phyloP scores from a whole-genome alignment of 257 asterid genomes.

The Lycium ferocissimum region DNA sequence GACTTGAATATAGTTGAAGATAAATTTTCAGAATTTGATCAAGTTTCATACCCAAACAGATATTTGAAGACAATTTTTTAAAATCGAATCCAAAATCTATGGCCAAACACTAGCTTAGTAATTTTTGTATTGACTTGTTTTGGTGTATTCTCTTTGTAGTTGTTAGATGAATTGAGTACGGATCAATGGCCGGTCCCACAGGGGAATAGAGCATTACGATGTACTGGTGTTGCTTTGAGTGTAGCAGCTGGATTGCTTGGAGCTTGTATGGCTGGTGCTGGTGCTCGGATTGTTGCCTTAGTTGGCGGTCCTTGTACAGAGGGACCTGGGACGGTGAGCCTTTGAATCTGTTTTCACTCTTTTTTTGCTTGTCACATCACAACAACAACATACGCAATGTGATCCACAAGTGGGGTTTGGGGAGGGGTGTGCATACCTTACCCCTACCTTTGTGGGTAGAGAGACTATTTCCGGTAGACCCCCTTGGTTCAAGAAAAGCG shows the following conservation, averaged over 20 bases:
- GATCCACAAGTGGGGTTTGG: no score
- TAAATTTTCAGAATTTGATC: no score
- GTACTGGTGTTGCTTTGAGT: slow-evolving; percentile 94
- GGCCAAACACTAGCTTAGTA: neutral
- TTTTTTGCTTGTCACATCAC: neutral
- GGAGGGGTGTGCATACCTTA: no score
- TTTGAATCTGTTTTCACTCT: slow-evolving; percentile 35
- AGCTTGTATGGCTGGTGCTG: slow-evolving; percentile 81
- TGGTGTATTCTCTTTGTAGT: slow-evolving; percentile 45
- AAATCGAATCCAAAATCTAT: no score
- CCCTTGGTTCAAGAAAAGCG: no score
- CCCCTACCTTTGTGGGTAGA: no score
- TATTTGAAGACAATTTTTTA: no score
- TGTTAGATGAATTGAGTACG: slow-evolving; percentile 88
- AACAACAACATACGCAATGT: no score
- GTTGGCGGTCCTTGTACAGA: slow-evolving; percentile 99
- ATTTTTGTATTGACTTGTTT: slow-evolving; percentile 29
- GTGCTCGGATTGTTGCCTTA: slow-evolving; percentile 84
- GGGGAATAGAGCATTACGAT: slow-evolving; percentile 82
- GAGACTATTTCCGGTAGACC: no score
- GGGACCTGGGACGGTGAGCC: slow-evolving; percentile 97
- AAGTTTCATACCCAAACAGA: no score
- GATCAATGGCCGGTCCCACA: slow-evolving; percentile 87
- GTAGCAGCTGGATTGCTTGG: slow-evolving; percentile 93
- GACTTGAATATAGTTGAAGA: no score